phyloP scores from a whole-genome alignment of 2,329 filamentous ascomycete species.

The Cladophialophora bantiana region DNA sequence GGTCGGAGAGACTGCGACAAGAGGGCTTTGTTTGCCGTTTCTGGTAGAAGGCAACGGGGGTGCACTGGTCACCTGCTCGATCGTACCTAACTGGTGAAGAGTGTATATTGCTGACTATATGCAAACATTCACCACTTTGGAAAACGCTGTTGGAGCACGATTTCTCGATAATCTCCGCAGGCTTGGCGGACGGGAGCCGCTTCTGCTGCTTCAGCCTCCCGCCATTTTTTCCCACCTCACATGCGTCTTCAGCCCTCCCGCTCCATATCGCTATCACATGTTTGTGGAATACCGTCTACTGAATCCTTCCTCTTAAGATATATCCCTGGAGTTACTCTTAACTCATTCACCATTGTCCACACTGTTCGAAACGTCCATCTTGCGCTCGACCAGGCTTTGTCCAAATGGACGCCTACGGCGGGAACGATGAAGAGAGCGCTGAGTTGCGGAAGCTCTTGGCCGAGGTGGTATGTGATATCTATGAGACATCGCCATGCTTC shows the following conservation, averaged over 20 bases:
- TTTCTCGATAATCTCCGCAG: constrained; percentile 7
- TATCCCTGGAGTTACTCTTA: not conserved
- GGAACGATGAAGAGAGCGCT: constrained; percentile 79
- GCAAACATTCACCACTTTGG: not conserved
- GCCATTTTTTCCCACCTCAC: constrained; percentile 14
- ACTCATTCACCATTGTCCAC: not conserved
- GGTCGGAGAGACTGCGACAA: not conserved
- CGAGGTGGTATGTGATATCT: constrained; percentile 72
- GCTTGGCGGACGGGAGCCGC: constrained; percentile 13
- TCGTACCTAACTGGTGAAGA: not conserved
- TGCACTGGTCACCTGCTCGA: not conserved
- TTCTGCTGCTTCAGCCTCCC: constrained; percentile 19
- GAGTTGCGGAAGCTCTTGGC: constrained; percentile 80
- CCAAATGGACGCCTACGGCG: constrained; percentile 66
- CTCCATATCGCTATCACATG: not conserved
- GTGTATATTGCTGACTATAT: not conserved
- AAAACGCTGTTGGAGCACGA: constrained; percentile 1
- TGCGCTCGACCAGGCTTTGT: constrained; percentile 30
- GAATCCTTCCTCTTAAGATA: not conserved
- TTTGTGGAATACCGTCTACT: not conserved
- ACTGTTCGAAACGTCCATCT: not conserved
- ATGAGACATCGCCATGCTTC: not conserved
- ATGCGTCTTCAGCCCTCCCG: not conserved
- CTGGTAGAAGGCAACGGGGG: not conserved
- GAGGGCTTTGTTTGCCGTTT: not conserved